A percentile compares a stretch with the other conserved stretches of the same genome.
Evolutionary conservation across 306 rosid genomes (phyloP).

Genomic region (Hippophae gyantsensis): DNA sequence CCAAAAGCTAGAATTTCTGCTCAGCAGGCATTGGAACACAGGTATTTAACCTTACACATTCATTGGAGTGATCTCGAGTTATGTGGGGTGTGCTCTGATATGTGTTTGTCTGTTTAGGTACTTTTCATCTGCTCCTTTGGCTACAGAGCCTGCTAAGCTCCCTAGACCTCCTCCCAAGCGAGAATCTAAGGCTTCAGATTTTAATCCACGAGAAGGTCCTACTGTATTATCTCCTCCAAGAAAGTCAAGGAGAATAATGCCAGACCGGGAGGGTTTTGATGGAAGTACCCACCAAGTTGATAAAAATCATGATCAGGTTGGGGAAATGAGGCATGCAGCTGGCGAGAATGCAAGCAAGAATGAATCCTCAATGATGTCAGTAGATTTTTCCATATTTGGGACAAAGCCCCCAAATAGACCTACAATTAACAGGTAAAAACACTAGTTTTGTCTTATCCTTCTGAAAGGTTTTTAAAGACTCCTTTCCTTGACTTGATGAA

Average conservation of each 20-base stretch:
- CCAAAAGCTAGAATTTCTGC: slow-evolving; percentile 80
- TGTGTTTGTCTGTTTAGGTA: slow-evolving; percentile 40
- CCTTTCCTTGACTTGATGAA: no score
- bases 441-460: slow-evolving; percentile 4
- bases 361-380: slow-evolving; percentile 58
- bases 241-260: slow-evolving; percentile 92
- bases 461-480: slow-evolving; percentile 9
- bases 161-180: slow-evolving; percentile 88
- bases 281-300: slow-evolving; percentile 46
- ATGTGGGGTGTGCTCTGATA: neutral
- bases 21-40: slow-evolving; percentile 90
- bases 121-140: slow-evolving; percentile 70
- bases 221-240: slow-evolving; percentile 89
- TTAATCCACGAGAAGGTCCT: slow-evolving; percentile 65
- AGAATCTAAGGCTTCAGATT: slow-evolving; percentile 44
- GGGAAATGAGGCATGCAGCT: slow-evolving; percentile 36
- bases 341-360: slow-evolving; percentile 62
- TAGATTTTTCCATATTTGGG: slow-evolving; percentile 86
- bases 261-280: slow-evolving; percentile 66
- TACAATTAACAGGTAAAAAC: slow-evolving; percentile 74
- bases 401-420: slow-evolving; percentile 89
- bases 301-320: slow-evolving; percentile 41
- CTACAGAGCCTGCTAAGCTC: slow-evolving; percentile 77
- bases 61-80: slow-evolving; percentile 5
- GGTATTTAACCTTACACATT: slow-evolving; percentile 35